Base-by-base conservation (phyloP, 2,329 filamentous ascomycete species). In the Fusarium circinatum region DNA sequence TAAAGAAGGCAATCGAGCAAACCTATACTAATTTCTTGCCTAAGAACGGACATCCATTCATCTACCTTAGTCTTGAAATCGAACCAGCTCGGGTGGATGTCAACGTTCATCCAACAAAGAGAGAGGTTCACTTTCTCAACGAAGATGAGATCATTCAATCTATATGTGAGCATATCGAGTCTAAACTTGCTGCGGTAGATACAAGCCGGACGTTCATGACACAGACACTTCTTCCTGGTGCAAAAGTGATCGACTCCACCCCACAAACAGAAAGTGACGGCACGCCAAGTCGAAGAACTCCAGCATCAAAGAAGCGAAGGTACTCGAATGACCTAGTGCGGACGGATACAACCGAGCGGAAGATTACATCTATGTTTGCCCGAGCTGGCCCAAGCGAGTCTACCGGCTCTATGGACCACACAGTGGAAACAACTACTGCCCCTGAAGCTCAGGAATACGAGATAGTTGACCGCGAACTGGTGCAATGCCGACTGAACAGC, bases 41-140 rank as follows among this genome's bases (percentile, higher is more conserved):
- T 0, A 99, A 98, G 83, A 94, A 94, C 39, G 94, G 95, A 4
- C 96, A 98, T 79, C 96, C 96, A 0, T 99, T 98, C 80, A 87
- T 96, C 65, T 99, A 99, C 79, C 87, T 99, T 32, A 96, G 92
- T 79, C 87, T 99, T 6, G 93, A 98, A 68, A 97, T 99, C 65
- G 95, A 98, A 76, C 96, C 96, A 3, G 90, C 93, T 32, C 89
- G 96, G 60, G 94, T 99, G 8, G 96, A 99, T 81, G 97, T 99
- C 79, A 99, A 99, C 76, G 93, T 99, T 2, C 96, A 99, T 81
- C 96, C 96, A 0, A 99, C 96, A 0, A 99, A 99, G 82, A 89
- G 94, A 57, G 96, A 99, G 80, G 96, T 99, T 26, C 96, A 98
- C 79, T 98, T 99, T 77, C 87, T 99, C 28, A 98, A 98, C 70